These are phyloP conservation scores for Arachis hypogaea DNA, from an alignment of 306 rosid species.

Conservation along the genomic window DNA sequence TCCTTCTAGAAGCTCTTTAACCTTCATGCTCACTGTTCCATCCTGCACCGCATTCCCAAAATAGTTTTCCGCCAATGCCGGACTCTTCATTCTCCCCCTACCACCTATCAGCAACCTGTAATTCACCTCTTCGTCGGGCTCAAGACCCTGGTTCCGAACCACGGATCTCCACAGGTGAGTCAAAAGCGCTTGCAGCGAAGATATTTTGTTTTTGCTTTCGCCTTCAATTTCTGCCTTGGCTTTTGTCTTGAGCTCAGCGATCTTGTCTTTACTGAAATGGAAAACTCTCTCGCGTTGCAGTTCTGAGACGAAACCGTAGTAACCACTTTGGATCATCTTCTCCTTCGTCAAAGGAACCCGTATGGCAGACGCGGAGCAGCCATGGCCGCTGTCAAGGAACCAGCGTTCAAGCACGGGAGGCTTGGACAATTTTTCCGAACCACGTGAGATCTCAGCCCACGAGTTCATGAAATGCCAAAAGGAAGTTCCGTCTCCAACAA, in stretches of 20 bases:
- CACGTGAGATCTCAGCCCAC: conserved; percentile 45
- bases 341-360: conserved; percentile 26
- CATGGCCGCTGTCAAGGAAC: conserved; percentile 27
- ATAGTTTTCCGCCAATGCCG: neutral
- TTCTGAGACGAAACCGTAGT: neutral
- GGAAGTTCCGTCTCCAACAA: conserved; percentile 40
- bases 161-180: conserved; percentile 48
- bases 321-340: conserved; percentile 1
- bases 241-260: conserved; percentile 43
- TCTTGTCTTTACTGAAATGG: conserved; percentile 40
- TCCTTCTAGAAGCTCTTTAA: neutral
- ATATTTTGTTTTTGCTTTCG: conserved; percentile 12
- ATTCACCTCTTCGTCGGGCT: conserved; percentile 17
- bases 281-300: conserved; percentile 25
- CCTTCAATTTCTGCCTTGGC: conserved; percentile 32
- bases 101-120: conserved; percentile 31
- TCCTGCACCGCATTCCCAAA: neutral
- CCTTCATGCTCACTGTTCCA: neutral
- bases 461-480: conserved; percentile 51
- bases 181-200: conserved; percentile 47
- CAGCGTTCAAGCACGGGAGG: neutral
- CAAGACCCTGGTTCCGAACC: conserved; percentile 15
- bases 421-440: neutral
- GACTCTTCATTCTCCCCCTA: conserved; percentile 32
- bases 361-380: neutral